These are phyloP conservation scores for Halenospora varia DNA, from an alignment of 495 filamentous ascomycete species.

Conservation along the genomic window DNA sequence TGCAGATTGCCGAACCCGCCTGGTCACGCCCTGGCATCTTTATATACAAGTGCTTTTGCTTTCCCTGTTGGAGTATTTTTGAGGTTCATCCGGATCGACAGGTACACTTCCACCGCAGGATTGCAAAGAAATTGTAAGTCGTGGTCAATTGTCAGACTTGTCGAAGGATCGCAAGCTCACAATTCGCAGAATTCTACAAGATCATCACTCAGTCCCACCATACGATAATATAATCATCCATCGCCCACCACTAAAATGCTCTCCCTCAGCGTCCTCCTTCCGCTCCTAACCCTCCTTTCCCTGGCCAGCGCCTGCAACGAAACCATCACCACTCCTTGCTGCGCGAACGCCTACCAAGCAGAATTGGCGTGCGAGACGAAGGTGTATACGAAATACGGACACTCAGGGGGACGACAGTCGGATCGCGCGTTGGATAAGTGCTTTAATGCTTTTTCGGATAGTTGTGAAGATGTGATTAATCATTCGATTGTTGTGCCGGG, in stretches of 20 bases:
- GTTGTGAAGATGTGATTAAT: neutral
- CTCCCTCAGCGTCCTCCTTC: neutral
- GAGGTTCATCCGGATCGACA: too few species aligned
- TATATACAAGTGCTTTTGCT: too few species aligned
- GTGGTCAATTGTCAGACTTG: too few species aligned
- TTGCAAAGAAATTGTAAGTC: too few species aligned
- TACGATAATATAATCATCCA: too few species aligned
- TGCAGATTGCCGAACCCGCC: too few species aligned
- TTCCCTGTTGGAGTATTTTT: too few species aligned
- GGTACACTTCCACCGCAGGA: too few species aligned
- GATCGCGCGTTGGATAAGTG: neutral
- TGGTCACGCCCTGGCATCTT: too few species aligned
- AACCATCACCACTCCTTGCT: neutral
- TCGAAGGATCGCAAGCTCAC: neutral
- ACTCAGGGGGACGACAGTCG: neutral
- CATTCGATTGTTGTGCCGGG: neutral
- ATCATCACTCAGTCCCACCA: neutral
- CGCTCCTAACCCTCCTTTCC: neutral
- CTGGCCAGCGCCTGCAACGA: neutral
- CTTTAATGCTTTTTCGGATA: neutral
- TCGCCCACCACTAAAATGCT: neutral
- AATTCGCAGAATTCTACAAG: neutral
- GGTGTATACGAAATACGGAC: neutral
- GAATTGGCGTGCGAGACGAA: neutral
- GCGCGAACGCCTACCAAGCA: neutral